Percentiles rank a stretch among this genome's conserved stretches.
phyloP scores from a whole-genome alignment of 2,329 filamentous ascomycete species.

The Aureobasidium sp. region DNA sequence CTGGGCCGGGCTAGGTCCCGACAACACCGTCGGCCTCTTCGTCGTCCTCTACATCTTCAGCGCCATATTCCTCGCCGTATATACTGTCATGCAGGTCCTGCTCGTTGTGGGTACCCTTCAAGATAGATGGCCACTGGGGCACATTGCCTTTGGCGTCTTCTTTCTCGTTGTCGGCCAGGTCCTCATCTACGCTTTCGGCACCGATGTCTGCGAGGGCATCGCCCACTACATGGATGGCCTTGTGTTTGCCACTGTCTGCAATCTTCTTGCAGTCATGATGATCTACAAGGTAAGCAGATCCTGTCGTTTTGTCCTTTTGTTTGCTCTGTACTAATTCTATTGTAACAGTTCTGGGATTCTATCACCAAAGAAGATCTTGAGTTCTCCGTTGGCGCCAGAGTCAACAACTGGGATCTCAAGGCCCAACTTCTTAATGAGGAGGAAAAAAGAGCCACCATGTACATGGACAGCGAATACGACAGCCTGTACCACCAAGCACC shows the following conservation, averaged over 20 bases:
- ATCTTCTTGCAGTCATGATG: conserved; percentile 98
- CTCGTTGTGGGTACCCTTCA: conserved; percentile 91
- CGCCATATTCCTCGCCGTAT: conserved; percentile 86
- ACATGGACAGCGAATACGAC: conserved; percentile 72
- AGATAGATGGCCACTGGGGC: conserved; percentile 94
- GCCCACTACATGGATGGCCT: conserved; percentile 95
- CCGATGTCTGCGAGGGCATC: conserved; percentile 82
- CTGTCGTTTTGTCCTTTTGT: background rate
- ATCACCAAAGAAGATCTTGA: conserved; percentile 99
- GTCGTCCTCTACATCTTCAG: conserved; percentile 94
- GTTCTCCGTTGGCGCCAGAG: conserved; percentile 95
- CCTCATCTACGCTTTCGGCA: conserved; percentile 89
- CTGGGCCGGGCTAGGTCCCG: conserved; percentile 87
- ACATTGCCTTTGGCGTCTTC: conserved; percentile 90
- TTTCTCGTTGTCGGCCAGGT: conserved; percentile 96
- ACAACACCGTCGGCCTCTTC: conserved; percentile 90
- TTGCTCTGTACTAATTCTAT: conserved; percentile 11
- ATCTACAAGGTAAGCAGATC: conserved; percentile 82
- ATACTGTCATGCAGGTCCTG: conserved; percentile 87
- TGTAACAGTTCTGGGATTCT: conserved; percentile 92
- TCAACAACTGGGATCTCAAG: conserved; percentile 99
- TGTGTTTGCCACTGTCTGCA: conserved; percentile 95
- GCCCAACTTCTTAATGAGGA: conserved; percentile 82
- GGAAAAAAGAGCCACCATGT: conserved; percentile 77
- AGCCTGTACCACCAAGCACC: conserved; percentile 44